Evolutionary conservation across 192 early-diverging fungal genomes (phyloP), one percentile per base, ranked within the genome.

Genomic region (Fimicolochytrium jonesii): DNA sequence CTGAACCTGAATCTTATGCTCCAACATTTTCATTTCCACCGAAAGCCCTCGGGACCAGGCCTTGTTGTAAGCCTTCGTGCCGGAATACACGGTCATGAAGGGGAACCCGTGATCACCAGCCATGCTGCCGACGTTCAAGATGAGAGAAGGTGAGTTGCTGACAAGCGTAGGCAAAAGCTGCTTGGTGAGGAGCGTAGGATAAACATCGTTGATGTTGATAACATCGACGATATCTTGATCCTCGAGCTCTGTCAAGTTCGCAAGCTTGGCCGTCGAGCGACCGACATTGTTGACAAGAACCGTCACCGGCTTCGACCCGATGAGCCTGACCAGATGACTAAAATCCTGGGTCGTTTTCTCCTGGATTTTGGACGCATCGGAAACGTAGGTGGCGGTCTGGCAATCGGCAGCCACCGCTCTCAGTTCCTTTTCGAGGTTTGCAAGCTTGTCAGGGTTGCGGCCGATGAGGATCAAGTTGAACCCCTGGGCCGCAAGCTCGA

Each of bases 221-320:
- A 50, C 23, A 22, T 50, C 22, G 18, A 50, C 48, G 13, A 50
- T 13, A 23, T 50, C 2, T n/a, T n/a, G n/a, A n/a, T n/a, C n/a
- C n/a, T n/a, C n/a, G n/a, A n/a, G n/a, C n/a, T n/a, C n/a, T n/a
- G n/a, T n/a, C n/a, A n/a, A n/a, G 28, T 50, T 50, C 17, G 28
- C 28, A 18, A 28, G 11, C n/a, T n/a, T n/a, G n/a, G n/a, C n/a
- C n/a, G n/a, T n/a, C n/a, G n/a, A n/a, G n/a, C n/a, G n/a, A 50
- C 48, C 48, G 0, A 50, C 48, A 23, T 50, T 50, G 48, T 50
- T 50, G 48, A 50, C 23, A 0, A 50, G 48, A 22, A 50, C 28
- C 13, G 22, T 50, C 17, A 50, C 48, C 13, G 48, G 37, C 17
- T 11, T 7, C 37, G 9, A 7, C 7, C 9, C 7, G 37, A 39